Percentiles rank a stretch among this genome's conserved stretches.
These are phyloP conservation scores for Tritrichomonas musculus DNA, from an alignment of 208 protist genomes.

Conservation along the genomic window DNA sequence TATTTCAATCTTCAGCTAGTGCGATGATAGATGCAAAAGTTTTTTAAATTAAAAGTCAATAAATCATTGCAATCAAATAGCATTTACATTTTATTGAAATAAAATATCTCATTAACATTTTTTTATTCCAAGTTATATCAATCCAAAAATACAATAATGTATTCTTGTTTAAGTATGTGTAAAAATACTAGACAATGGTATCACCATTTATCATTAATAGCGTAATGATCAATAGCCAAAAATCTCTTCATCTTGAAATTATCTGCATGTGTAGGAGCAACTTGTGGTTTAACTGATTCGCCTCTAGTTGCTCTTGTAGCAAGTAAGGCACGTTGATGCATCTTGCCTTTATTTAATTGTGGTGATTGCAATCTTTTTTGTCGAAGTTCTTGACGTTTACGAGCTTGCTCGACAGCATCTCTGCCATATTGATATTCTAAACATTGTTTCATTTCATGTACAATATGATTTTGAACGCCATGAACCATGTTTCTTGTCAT, in stretches of 20 bases:
- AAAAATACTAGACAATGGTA: too few species aligned
- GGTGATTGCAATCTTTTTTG: too few species aligned
- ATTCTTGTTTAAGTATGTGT: too few species aligned
- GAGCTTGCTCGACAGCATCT: not conserved
- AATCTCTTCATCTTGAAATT: slow-evolving; percentile 1
- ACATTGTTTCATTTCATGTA: not conserved
- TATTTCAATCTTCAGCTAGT: too few species aligned
- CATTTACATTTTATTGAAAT: too few species aligned
- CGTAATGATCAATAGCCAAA: not conserved
- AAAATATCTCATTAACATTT: too few species aligned
- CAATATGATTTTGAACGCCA: not conserved
- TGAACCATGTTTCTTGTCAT: not conserved
- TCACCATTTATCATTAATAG: slow-evolving; percentile 1
- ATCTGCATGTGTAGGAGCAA: not conserved
- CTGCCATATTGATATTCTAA: not conserved
- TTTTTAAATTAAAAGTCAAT: too few species aligned
- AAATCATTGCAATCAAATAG: too few species aligned
- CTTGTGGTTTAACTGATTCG: not conserved
- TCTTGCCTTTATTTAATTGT: not conserved
- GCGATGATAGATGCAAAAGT: too few species aligned
- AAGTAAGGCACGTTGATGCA: not conserved
- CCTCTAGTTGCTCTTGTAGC: not conserved
- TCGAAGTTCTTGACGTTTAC: not conserved
- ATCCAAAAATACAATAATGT: too few species aligned
- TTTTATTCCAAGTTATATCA: too few species aligned